phyloP scores from a whole-genome alignment of 192 early-diverging fungal species.

The Coemansia sp. region DNA sequence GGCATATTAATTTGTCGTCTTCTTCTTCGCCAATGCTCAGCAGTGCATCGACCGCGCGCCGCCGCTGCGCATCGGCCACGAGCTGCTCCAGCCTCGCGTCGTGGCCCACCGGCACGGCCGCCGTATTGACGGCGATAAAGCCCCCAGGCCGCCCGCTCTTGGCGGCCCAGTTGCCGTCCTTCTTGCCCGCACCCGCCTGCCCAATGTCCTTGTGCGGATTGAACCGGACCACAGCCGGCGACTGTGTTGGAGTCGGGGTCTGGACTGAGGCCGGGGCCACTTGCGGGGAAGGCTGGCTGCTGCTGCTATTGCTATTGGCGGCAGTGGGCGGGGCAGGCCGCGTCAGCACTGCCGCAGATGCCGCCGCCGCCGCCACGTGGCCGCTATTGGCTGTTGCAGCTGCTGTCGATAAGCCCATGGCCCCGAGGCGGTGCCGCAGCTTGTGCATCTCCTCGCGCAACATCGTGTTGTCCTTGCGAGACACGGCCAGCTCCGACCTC shows the following conservation, averaged over 20 bases:
- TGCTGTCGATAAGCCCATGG: not conserved
- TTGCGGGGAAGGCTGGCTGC: not conserved
- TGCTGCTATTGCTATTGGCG: too few relatives aligned
- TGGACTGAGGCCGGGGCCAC: not conserved
- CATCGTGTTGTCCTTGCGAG: slow-evolving; percentile 30
- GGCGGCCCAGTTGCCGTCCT: slow-evolving; percentile 37
- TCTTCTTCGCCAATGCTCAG: slow-evolving; percentile 14
- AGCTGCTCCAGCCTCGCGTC: slow-evolving; percentile 10
- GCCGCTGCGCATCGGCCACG: slow-evolving; percentile 17
- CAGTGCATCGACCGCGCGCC: slow-evolving; percentile 34
- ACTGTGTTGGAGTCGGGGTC: not conserved
- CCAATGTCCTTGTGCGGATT: slow-evolving; percentile 46
- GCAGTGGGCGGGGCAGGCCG: not conserved
- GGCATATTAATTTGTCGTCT: not conserved
- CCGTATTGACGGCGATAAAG: slow-evolving; percentile 38
- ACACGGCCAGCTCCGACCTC: slow-evolving; percentile 39
- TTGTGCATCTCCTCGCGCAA: slow-evolving; percentile 38
- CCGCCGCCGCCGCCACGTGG: not conserved
- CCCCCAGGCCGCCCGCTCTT: slow-evolving; percentile 34
- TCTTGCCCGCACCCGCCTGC: slow-evolving; percentile 24
- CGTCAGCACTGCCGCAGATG: not conserved
- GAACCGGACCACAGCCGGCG: slow-evolving; percentile 26
- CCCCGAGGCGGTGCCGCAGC: slow-evolving; percentile 19
- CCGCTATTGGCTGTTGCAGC: not conserved
- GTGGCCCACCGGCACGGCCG: slow-evolving; percentile 18